A percentile compares a stretch with the other conserved stretches of the same genome.
Conservation (phyloP, 768 basidiomycete genomes). For the Suillus cothurnatus region DNA sequence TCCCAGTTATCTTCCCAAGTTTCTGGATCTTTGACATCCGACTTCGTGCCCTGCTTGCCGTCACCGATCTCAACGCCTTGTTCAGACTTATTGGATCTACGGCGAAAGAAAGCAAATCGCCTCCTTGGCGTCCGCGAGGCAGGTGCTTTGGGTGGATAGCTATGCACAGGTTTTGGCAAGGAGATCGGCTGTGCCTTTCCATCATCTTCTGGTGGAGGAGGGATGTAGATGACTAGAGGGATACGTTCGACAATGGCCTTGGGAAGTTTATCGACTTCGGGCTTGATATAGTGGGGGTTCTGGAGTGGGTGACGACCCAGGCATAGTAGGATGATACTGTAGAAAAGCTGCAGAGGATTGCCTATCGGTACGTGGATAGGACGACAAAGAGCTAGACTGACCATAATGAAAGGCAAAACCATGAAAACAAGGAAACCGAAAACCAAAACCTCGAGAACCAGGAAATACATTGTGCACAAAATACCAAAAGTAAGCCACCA, state of each 20-base stretch:
- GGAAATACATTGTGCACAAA: constrained; percentile 76
- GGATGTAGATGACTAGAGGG: constrained; percentile 85
- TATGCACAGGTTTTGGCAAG: constrained; percentile 52
- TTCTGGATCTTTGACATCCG: constrained; percentile 35
- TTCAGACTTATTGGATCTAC: constrained; percentile 25
- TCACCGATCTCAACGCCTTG: constrained; percentile 20
- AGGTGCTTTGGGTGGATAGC: constrained; percentile 61
- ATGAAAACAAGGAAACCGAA: constrained; percentile 79
- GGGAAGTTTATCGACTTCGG: constrained; percentile 76
- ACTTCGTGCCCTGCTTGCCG: constrained; percentile 13
- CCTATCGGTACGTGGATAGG: constrained; percentile 10
- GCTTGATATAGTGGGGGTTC: constrained; percentile 70
- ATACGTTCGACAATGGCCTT: constrained; percentile 75
- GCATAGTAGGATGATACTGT: constrained; percentile 79
- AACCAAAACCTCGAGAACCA: constrained; percentile 70
- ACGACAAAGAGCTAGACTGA: constrained; percentile 39
- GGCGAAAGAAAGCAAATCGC: constrained; percentile 57
- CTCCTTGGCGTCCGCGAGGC: constrained; percentile 36
- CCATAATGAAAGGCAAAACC: constrained; percentile 77
- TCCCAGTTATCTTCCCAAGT: constrained; percentile 85
- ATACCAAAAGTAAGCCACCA: constrained; percentile 89
- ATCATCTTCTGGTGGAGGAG: constrained; percentile 63
- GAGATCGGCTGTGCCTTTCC: constrained; percentile 35
- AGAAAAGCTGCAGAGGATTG: constrained; percentile 54
- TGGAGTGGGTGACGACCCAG: constrained; percentile 81